A percentile compares a stretch with the other conserved stretches of the same genome.
Conservation (phyloP, 208 protist genomes). For the Acanthamoeba triangularis region DNA sequence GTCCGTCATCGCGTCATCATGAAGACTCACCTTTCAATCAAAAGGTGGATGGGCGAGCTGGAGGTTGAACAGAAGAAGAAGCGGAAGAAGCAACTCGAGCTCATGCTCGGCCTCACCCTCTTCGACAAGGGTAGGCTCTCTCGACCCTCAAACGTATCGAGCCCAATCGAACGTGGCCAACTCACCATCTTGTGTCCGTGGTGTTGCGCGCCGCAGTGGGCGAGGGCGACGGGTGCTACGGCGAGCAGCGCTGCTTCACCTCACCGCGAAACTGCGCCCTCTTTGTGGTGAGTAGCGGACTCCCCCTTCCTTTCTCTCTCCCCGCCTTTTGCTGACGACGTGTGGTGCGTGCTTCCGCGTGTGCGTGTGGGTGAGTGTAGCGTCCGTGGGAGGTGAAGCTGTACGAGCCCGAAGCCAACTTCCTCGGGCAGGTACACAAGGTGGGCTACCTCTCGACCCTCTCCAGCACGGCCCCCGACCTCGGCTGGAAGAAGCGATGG, state of each 20-base stretch:
- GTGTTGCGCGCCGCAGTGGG: not conserved
- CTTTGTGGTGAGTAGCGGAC: not conserved
- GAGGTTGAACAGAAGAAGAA: slow-evolving; percentile 55
- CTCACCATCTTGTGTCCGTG: no score
- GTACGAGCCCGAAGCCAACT: slow-evolving; percentile 35
- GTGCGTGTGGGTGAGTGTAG: not conserved
- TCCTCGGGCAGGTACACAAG: slow-evolving; percentile 39
- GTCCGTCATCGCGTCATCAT: not conserved
- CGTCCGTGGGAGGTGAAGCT: slow-evolving; percentile 35
- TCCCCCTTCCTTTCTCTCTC: not conserved
- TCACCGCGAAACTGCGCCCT: not conserved
- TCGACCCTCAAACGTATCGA: not conserved
- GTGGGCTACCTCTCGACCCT: slow-evolving; percentile 1
- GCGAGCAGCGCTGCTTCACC: slow-evolving; percentile 12
- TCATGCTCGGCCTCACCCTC: slow-evolving; percentile 39
- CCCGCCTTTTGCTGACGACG: not conserved
- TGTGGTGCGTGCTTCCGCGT: no score
- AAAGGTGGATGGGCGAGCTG: slow-evolving; percentile 51
- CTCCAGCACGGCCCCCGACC: no score
- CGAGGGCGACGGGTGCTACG: slow-evolving; percentile 3
- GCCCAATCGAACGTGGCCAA: no score
- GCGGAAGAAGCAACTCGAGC: slow-evolving; percentile 44
- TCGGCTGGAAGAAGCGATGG: no score
- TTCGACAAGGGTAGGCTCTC: slow-evolving; percentile 9
- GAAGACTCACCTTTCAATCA: not conserved